Conservation (phyloP, 495 filamentous ascomycete genomes). For the Thozetella sp. region DNA sequence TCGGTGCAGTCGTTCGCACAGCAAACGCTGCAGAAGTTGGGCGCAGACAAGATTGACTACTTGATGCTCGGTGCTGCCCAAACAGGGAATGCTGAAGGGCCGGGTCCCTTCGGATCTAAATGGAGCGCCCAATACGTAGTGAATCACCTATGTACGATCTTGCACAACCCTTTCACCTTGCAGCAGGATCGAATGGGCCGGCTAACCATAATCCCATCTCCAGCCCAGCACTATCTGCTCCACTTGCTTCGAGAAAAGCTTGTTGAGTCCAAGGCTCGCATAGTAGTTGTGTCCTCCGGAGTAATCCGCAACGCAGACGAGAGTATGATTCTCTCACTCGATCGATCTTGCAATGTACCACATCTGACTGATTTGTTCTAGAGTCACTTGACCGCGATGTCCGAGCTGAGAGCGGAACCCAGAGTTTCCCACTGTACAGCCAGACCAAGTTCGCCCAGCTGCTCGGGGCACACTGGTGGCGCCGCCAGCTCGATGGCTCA, state of each 20-base stretch:
- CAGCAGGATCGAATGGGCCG: not conserved
- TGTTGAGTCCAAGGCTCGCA: slow-evolving; percentile 30
- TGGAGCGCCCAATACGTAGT: slow-evolving; percentile 41
- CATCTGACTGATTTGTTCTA: too few species aligned
- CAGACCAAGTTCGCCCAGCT: slow-evolving; percentile 44
- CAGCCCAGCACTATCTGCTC: slow-evolving; percentile 47
- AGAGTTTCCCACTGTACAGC: not conserved
- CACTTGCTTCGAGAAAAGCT: slow-evolving; percentile 39
- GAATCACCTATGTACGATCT: slow-evolving; percentile 40
- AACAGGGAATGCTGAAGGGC: slow-evolving; percentile 14
- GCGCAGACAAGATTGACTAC: slow-evolving; percentile 33
- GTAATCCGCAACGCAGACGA: slow-evolving; percentile 24
- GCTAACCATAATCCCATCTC: not conserved
- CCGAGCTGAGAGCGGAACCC: not conserved
- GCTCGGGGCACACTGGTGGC: slow-evolving; percentile 50
- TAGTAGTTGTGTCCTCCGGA: slow-evolving; percentile 45
- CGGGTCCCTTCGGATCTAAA: slow-evolving; percentile 29
- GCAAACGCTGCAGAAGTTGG: slow-evolving; percentile 34
- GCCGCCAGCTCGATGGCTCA: slow-evolving; percentile 34
- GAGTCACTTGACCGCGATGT: too few species aligned
- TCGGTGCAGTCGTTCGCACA: slow-evolving; percentile 36
- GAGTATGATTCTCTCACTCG: too few species aligned
- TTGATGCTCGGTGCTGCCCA: slow-evolving; percentile 42
- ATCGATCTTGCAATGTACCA: too few species aligned
- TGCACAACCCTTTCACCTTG: not conserved